Base-by-base conservation (phyloP, 2,329 filamentous ascomycete genomes). In the Trichophyton verrucosum region DNA sequence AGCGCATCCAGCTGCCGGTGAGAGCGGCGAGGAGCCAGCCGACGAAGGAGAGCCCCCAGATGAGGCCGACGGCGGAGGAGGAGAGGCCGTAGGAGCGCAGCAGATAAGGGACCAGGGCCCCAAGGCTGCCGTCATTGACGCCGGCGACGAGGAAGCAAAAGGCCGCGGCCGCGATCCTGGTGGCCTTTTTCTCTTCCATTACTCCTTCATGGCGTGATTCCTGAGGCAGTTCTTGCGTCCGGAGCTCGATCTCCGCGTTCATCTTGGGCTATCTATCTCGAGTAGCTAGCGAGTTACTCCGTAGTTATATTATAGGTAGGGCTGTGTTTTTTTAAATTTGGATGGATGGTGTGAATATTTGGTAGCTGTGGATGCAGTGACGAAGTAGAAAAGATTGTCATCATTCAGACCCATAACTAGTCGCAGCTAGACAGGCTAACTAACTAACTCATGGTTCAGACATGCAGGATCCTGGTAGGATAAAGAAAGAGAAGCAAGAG, bases 81-180 rank as follows among this genome's bases (percentile, higher is more conserved):
- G 72, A 77, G 53, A 85, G 78, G 3, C 73, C 64, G 66, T 86
- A 85, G 2, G 79, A 77, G 3, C 77, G 75, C 3, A 86, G 76
- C 8, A 87, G 77, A 66, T 86, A 85, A 0, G 84, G 85, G 1
- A 86, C 79, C 13, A 87, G 64, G 1, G 84, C 78, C 1, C 85
- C 85, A 0, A 86, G 73, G 62, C 80, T 84, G 36, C 84, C 84
- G 68, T 87, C 85, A 61, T 86, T 87, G 56, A 82, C 75, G 0
- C 85, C 84, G 0, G 84, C 82, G 33, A 84, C 82, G 66, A 87
- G 85, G 73, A 86, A 87, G 0, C 82, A 83, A 64, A 85, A 80
- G 0, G 79, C 80, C 1, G 81, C 78, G 49, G 80, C 81, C 42
- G 80, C 60, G 1, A 86, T 70, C 67, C 82, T 84, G 38, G 20